Conservation (phyloP, 2,329 filamentous ascomycete genomes). For the Leptodontidium sp. region DNA sequence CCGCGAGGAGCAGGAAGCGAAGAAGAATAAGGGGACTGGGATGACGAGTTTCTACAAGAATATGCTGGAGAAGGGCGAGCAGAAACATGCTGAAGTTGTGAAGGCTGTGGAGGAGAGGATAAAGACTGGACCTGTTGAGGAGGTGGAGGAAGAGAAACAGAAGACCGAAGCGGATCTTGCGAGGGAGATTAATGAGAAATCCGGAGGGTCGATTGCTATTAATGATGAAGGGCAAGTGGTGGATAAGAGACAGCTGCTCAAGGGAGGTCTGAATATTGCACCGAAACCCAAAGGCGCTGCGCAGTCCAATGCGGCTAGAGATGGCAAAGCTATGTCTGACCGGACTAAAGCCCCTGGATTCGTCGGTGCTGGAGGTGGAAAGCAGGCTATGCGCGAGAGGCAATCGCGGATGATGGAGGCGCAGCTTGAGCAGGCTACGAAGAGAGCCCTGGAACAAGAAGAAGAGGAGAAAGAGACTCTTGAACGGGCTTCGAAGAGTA, state of each 20-base stretch:
- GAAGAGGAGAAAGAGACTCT: constrained; percentile 68
- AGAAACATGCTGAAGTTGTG: constrained; percentile 73
- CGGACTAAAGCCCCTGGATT: constrained; percentile 47
- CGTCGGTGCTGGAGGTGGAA: constrained; percentile 57
- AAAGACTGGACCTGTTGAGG: constrained; percentile 53
- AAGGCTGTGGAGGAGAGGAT: constrained; percentile 68
- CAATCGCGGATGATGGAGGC: constrained; percentile 82
- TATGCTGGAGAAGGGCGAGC: constrained; percentile 74
- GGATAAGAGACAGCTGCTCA: constrained; percentile 82
- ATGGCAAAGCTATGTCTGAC: constrained; percentile 36
- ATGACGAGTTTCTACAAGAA: constrained; percentile 83
- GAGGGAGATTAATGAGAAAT: constrained; percentile 68
- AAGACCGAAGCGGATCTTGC: constrained; percentile 71
- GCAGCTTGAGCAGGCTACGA: constrained; percentile 77
- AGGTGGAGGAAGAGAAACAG: constrained; percentile 51
- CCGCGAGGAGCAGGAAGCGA: constrained; percentile 69
- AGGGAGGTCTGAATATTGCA: constrained; percentile 77
- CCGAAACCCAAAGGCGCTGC: constrained; percentile 64
- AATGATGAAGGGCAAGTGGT: constrained; percentile 87
- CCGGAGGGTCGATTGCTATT: constrained; percentile 67
- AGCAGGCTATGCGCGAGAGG: constrained; percentile 75
- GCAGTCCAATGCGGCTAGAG: constrained; percentile 28
- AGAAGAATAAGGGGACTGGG: constrained; percentile 70
- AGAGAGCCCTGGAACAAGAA: constrained; percentile 75
- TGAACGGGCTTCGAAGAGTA: constrained; percentile 74